phyloP scores from a whole-genome alignment of 148 eudicot species.

The Rhododendron williamsianum region DNA sequence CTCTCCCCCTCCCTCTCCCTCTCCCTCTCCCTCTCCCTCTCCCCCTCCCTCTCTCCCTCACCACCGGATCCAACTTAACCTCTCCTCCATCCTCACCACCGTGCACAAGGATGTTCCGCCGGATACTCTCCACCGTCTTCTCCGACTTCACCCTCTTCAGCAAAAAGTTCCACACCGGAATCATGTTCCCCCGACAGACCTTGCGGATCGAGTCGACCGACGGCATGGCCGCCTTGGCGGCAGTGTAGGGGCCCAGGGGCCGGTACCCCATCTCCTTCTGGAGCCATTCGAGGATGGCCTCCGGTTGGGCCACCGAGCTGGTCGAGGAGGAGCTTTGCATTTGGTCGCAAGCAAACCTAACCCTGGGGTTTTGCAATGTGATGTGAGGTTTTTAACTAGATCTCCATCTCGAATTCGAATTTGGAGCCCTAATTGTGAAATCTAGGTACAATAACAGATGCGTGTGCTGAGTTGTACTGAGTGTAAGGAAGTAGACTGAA shows the following conservation, averaged over 20 bases:
- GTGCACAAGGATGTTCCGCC: conserved; percentile 73
- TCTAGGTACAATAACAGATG: background rate
- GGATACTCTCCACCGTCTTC: conserved; percentile 76
- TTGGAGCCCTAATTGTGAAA: background rate
- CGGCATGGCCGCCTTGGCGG: conserved; percentile 46
- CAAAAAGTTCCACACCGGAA: conserved; percentile 83
- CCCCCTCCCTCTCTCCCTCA: conserved; percentile 17
- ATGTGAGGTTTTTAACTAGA: background rate
- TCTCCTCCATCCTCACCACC: conserved; percentile 31
- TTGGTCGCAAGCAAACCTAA: conserved; percentile 7
- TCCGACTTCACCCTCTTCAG: conserved; percentile 83
- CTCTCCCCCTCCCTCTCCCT: conserved; percentile 25
- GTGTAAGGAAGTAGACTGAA: background rate
- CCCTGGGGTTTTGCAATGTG: conserved; percentile 10
- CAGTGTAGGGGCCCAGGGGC: conserved; percentile 47
- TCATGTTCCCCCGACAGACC: conserved; percentile 92
- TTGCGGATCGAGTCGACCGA: conserved; percentile 61
- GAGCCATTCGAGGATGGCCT: conserved; percentile 83
- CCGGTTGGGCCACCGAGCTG: conserved; percentile 63
- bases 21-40: conserved; percentile 27
- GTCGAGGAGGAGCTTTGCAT: conserved; percentile 68
- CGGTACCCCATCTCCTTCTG: conserved; percentile 91
- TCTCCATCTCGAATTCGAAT: conserved; percentile 3
- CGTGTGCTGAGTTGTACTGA: background rate
- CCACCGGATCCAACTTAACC: background rate